Conservation (phyloP, 495 filamentous ascomycete genomes). For the Penicillium macrosclerotiorum region DNA sequence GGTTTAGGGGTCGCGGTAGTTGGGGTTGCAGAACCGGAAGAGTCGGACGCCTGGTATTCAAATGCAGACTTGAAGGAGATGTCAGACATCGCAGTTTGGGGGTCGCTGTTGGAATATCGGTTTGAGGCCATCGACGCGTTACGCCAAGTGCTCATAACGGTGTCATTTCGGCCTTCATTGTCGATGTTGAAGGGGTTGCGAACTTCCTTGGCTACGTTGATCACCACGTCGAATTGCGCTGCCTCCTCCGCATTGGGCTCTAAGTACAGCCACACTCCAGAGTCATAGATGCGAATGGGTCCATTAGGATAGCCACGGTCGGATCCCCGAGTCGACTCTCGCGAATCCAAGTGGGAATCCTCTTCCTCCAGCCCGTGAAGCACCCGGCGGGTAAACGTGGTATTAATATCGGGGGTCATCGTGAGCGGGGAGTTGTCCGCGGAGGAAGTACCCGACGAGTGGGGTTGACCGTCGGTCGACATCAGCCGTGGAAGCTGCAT, state of each 20-base stretch:
- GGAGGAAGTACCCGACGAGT: conserved; percentile 18
- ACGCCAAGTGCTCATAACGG: conserved; percentile 44
- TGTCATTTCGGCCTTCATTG: conserved; percentile 30
- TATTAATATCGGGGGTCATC: conserved; percentile 24
- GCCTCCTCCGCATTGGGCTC: conserved; percentile 88
- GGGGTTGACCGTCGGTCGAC: conserved; percentile 33
- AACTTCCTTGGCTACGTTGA: conserved; percentile 96
- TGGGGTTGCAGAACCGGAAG: conserved; percentile 51
- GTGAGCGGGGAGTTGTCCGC: conserved; percentile 31
- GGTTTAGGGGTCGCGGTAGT: conserved; percentile 40
- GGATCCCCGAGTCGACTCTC: conserved; percentile 58
- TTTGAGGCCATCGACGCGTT: conserved; percentile 34
- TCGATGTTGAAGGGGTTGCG: conserved; percentile 70
- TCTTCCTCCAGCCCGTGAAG: conserved; percentile 63
- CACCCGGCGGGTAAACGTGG: conserved; percentile 20
- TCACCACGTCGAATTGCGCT: conserved; percentile 80
- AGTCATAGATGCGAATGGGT: conserved; percentile 86
- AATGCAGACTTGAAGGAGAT: conserved; percentile 72
- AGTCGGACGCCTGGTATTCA: conserved; percentile 44
- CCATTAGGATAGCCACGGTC: conserved; percentile 89
- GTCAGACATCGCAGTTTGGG: conserved; percentile 68
- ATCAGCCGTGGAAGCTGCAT: conserved; percentile 60
- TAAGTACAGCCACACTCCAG: conserved; percentile 88
- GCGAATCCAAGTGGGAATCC: conserved; percentile 70
- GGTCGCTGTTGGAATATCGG: conserved; percentile 51